Evolutionary conservation across 176 grass and related monocot species (phyloP).

Genomic region (Luzula sylvatica): DNA sequence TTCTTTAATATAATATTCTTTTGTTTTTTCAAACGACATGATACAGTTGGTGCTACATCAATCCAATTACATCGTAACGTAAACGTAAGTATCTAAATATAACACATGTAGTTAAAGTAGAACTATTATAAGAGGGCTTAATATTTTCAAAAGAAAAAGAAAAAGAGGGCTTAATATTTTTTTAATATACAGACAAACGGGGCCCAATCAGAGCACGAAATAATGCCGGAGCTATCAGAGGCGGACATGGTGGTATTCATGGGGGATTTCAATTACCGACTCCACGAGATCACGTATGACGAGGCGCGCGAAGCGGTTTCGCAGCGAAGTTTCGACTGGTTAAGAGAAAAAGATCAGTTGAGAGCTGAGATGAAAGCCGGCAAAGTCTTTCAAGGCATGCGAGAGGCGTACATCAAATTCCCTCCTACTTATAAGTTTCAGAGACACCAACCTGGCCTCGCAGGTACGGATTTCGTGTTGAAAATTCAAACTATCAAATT

Average conservation of each 20-base stretch:
- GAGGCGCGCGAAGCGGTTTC: constrained; percentile 47
- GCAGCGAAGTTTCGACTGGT: constrained; percentile 32
- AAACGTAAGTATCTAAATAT: constrained; percentile 70
- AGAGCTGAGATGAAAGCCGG: constrained; percentile 57
- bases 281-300: too few species aligned
- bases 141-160: too few species aligned
- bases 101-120: constrained; percentile 22
- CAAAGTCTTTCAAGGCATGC: too few species aligned
- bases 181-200: constrained; percentile 14
- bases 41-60: constrained; percentile 43
- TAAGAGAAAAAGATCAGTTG: constrained; percentile 63
- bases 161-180: background rate
- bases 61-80: constrained; percentile 30
- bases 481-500: too few species aligned
- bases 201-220: constrained; percentile 15
- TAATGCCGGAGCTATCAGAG: constrained; percentile 49
- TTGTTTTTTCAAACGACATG: too few species aligned
- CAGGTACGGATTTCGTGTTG: too few species aligned
- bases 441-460: constrained; percentile 34
- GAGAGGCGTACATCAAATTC: constrained; percentile 52
- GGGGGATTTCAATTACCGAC: too few species aligned
- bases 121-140: too few species aligned
- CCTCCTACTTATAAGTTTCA: constrained; percentile 83
- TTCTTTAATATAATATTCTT: too few species aligned
- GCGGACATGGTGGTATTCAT: constrained; percentile 67